Evolutionary conservation across 192 early-diverging fungal genomes (phyloP), one percentile per base, ranked within the genome.

Genomic region (Allomyces macrogynus): DNA sequence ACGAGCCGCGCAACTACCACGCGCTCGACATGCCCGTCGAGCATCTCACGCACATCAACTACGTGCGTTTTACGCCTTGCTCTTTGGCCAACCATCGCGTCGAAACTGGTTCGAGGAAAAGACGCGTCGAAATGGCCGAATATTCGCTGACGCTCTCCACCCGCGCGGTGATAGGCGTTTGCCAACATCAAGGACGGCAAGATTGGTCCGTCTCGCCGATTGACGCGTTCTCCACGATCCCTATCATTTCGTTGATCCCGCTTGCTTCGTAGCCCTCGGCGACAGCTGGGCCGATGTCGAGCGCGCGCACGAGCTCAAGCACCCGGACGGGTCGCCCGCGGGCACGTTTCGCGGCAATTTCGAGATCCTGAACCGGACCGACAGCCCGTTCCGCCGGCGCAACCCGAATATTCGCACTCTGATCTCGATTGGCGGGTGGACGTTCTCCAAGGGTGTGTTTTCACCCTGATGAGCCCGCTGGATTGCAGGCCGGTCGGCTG

Each of bases 401-500:
- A 81, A 89, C 64, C 80, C 84, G 23, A 77, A 86, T 64, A 67
- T 90, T 62, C 85, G 84, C 54, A 77, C 84, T 23, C 74, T 81
- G 18, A 79, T 90, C 5, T 85, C 84, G 42, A 78, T 90, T n/a
- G 88, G 87, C 60, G 87, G 88, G 3, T 89, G 87, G 87, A 78
- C 82, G 4, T 20, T 57, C 7, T 40, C 32, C 5, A 40, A 40
- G 32, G 32, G 32, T 40, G 7, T 7, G 32, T 3, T 40, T 0
- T 40, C 32, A 0, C 7, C 8, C 32, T 2, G 7, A 7, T 8
- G 32, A 2, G 32, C 7, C 8, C 0, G 7, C 7, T 40, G 4
- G 32, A 7, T 0, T 40, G 32, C 32, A 8, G n/a, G n/a, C n/a
- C n/a, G n/a, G n/a, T n/a, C n/a, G n/a, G 8, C 32, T 40, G 32